Percentiles rank a stretch among this genome's conserved stretches.
Conservation (phyloP, 192 early-diverging fungal genomes). For the Dimargaris verticillata region DNA sequence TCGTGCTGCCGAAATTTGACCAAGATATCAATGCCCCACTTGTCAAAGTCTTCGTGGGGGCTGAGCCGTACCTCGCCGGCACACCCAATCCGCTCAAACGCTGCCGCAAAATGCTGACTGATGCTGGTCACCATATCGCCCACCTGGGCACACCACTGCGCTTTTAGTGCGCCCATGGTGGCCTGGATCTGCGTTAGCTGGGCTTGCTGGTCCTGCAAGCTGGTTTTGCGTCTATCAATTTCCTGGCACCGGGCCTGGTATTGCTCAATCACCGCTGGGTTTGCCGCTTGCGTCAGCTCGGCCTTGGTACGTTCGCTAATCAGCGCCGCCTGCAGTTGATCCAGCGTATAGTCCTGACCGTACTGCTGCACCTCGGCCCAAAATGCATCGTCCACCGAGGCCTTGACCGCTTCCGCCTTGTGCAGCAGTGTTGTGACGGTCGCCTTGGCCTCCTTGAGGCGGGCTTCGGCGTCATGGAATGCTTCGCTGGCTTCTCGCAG, state of each 20-base stretch:
- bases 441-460: slow-evolving; percentile 28
- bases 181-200: slow-evolving; percentile 19
- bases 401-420: slow-evolving; percentile 34
- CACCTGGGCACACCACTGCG: slow-evolving; percentile 54
- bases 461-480: slow-evolving; percentile 24
- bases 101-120: slow-evolving; percentile 43
- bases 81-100: slow-evolving; percentile 49
- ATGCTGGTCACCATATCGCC: slow-evolving; percentile 39
- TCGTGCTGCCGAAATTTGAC: slow-evolving; percentile 86
- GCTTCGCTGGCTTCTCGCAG: slow-evolving; percentile 19
- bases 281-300: slow-evolving; percentile 30
- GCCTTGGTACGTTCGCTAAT: slow-evolving; percentile 32
- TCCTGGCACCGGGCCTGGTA: slow-evolving; percentile 46
- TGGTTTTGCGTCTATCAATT: slow-evolving; percentile 27
- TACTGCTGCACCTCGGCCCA: slow-evolving; percentile 28
- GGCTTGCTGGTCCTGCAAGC: slow-evolving; percentile 23
- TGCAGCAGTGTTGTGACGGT: slow-evolving; percentile 26
- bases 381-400: slow-evolving; percentile 34
- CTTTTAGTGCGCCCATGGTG: slow-evolving; percentile 21
- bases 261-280: slow-evolving; percentile 42
- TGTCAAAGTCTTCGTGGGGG: slow-evolving; percentile 64
- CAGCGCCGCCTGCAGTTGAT: slow-evolving; percentile 50
- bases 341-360: slow-evolving; percentile 23
- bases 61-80: slow-evolving; percentile 52
- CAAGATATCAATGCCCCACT: slow-evolving; percentile 88